These are phyloP conservation scores for Fusarium albidum DNA, from an alignment of 2,329 filamentous ascomycete genomes.

Conservation along the genomic window DNA sequence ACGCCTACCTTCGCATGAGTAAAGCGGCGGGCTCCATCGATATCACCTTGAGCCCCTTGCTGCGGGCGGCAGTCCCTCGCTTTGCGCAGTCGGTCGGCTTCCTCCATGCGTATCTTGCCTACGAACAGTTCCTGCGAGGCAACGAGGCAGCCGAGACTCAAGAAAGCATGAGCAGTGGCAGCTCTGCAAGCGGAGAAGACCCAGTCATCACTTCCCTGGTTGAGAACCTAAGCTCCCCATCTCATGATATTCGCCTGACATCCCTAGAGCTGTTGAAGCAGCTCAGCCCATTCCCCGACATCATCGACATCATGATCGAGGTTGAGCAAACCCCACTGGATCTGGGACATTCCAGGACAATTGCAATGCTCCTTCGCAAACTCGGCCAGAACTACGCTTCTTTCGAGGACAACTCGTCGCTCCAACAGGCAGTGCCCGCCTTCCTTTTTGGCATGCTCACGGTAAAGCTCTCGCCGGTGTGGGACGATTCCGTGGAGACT, in stretches of 20 bases:
- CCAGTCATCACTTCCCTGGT: constrained; percentile 71
- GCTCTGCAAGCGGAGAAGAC: constrained; percentile 59
- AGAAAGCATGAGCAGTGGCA: constrained; percentile 53
- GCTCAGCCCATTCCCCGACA: constrained; percentile 50
- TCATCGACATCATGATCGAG: constrained; percentile 69
- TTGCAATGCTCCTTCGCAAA: constrained; percentile 87
- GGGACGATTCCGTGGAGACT: constrained; percentile 82
- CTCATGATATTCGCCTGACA: constrained; percentile 75
- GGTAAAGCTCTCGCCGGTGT: constrained; percentile 82
- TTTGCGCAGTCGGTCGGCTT: constrained; percentile 74
- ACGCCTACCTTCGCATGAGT: constrained; percentile 73
- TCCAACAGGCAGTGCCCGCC: constrained; percentile 76
- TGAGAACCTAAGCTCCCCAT: constrained; percentile 77
- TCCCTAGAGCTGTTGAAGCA: constrained; percentile 77
- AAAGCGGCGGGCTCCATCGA: constrained; percentile 67
- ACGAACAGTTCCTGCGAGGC: constrained; percentile 51
- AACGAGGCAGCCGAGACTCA: constrained; percentile 30
- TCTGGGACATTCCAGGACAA: constrained; percentile 76
- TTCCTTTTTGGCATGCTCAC: constrained; percentile 93
- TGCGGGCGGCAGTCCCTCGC: constrained; percentile 71
- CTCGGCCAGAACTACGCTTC: constrained; percentile 71
- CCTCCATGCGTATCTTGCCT: constrained; percentile 67
- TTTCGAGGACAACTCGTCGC: constrained; percentile 67
- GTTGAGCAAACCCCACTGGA: constrained; percentile 83
- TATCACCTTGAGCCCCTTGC: constrained; percentile 66